These are phyloP conservation scores for Ramalina peruviana DNA, from an alignment of 495 filamentous ascomycete species.

Conservation along the genomic window DNA sequence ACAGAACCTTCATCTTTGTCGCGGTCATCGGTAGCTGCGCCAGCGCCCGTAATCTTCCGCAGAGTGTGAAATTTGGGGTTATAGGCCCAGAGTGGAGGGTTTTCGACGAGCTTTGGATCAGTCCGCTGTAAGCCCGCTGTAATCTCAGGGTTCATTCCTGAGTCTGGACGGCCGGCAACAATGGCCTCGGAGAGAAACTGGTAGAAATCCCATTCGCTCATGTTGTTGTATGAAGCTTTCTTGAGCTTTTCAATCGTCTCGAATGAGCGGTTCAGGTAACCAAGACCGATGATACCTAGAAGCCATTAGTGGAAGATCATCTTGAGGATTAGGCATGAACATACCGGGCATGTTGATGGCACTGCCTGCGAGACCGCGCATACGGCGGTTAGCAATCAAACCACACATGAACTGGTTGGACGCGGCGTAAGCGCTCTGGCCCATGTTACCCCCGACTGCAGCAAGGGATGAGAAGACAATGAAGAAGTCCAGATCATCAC, in stretches of 20 bases:
- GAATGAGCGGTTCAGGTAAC: too few relatives aligned
- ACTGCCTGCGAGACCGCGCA: conserved; percentile 14
- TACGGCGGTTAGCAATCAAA: conserved; percentile 19
- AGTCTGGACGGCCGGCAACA: background rate
- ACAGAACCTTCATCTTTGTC: background rate
- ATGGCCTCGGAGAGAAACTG: conserved; percentile 23
- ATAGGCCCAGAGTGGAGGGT: background rate
- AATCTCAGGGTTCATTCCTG: background rate
- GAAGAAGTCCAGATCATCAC: conserved; percentile 43
- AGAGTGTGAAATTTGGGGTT: conserved; percentile 1
- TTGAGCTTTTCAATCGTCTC: too few relatives aligned
- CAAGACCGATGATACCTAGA: too few relatives aligned
- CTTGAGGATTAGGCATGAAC: too few relatives aligned
- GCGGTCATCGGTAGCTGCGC: background rate
- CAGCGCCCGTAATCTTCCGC: background rate
- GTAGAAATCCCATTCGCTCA: conserved; percentile 38
- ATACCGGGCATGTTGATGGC: conserved; percentile 8
- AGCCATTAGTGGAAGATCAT: too few relatives aligned
- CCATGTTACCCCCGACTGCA: conserved; percentile 35
- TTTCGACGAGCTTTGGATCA: background rate
- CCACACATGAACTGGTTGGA: conserved; percentile 37
- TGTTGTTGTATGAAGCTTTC: too few relatives aligned
- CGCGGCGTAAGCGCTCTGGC: conserved; percentile 46
- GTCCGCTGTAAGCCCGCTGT: background rate
- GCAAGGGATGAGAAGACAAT: conserved; percentile 41